Base-by-base conservation (phyloP, 2,329 filamentous ascomycete genomes). In the Paramyrothecium sp. region DNA sequence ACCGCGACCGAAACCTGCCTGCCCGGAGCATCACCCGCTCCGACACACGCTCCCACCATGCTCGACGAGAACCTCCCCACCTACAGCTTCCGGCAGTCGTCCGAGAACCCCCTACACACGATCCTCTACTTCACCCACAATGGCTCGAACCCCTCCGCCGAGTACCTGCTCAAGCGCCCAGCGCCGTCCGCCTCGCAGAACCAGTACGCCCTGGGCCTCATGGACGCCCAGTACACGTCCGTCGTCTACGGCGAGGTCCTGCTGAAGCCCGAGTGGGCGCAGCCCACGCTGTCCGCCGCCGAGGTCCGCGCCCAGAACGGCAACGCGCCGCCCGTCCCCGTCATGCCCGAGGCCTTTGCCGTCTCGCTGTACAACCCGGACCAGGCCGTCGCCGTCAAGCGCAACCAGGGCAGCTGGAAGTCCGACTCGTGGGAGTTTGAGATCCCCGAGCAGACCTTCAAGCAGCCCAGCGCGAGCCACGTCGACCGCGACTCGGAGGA, bases 341-440 rank as follows among this genome's bases (percentile, higher is more conserved):
- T 91, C 34, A 83, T 91, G 26, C 93, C 94, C 0, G 87, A 88
- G 56, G 80, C 85, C 54, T 97, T 98, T 71, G 81, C 83, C n/a
- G 82, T 98, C 44, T 89, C 94, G 66, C 86, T 99, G 3, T 98
- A 97, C 80, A 95, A 97, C 70, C 95, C 95, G 0, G 94, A 98
- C 71, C 92, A 95, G 73, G 83, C 89, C 65, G 79, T 98, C 20
- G 66, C 80, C 1, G 83, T 98, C 38, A 87, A 83, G 65, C 84
- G 88, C 66, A 86, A 89, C 64, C 82, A 88, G 46, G 89, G 90
- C 34, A 87, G 88, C 59, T 96, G 92, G 89, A 89, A 87, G 59
- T 88, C 87, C 16, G 86, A 92, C 54, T 85, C 85, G 55, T 99
- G 94, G 89, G 91, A 95, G 62, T 98, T 99, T 73, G 91, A 94